Evolutionary conservation across 2,329 filamentous ascomycete species (phyloP), one percentile per base, ranked within the genome.

Genomic region (Phyllachora maydis): DNA sequence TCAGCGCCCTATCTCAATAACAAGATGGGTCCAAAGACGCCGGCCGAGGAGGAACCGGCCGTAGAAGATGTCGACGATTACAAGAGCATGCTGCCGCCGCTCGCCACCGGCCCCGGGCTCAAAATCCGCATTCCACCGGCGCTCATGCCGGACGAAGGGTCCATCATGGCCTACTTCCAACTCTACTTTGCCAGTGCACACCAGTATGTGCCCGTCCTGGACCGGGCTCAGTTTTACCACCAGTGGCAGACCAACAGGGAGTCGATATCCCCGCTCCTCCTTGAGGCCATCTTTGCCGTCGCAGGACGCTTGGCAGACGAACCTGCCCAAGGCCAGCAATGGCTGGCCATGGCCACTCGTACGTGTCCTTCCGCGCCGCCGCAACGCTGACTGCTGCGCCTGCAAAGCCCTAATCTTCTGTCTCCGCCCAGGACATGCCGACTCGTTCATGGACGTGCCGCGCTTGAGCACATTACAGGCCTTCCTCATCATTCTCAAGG

Each of bases 211-310:
- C 85, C 85, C 0, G 81, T 95, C 3, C 53, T 95, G 25, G 83
- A 88, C 49, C 77, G 79, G 38, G 54, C 63, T 3, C 58, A 73
- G 18, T 77, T 95, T 37, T 91, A 88, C 39, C 71, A 81, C 20
- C 82, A 93, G 49, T 95, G 85, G 85, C 69, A 76, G 27, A 70
- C 66, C 10, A 73, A 82, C 30, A 65, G 78, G 28, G 65, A 74
- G n/a, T 66, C 75, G 0, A 82, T 95, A 15, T 93, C 88, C 1
- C 83, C 85, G 1, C 54, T 95, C 16, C 61, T 95, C 27, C 54
- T 95, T 1, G 85, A 93, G 45, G 79, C 79, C 5, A 69, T 95
- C 11, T 91, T 95, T 45, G 81, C 85, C 8, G 88, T 90, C 41
- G 74, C 81, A 4, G 78, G 78, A 6, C 65, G 81, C 18, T 59